Evolutionary conservation across 805 yeast species (phyloP).

Genomic region (Wickerhamiella spandovensis): DNA sequence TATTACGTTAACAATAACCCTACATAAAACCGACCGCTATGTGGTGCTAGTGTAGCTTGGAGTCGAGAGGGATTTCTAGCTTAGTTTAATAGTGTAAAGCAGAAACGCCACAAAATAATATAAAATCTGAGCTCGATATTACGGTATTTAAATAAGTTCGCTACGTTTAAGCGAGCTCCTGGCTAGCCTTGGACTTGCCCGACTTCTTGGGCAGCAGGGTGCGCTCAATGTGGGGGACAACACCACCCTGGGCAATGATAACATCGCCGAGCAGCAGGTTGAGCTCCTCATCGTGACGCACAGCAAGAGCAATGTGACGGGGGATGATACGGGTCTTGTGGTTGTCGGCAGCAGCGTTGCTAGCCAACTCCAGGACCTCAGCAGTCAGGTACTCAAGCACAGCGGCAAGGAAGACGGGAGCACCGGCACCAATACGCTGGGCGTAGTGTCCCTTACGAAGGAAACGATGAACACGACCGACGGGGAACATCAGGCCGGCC

Average conservation of each 20-base stretch:
- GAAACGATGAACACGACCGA: constrained; percentile 96
- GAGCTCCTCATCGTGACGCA: constrained; percentile 96
- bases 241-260: constrained; percentile 97
- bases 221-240: constrained; percentile 83
- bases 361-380: constrained; percentile 93
- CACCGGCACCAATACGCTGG: constrained; percentile 65
- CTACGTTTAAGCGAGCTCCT: constrained; percentile 20
- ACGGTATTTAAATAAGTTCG: constrained; percentile 3
- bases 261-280: constrained; percentile 79
- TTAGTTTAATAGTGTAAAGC: not conserved
- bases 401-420: constrained; percentile 92
- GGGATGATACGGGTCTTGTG: constrained; percentile 96
- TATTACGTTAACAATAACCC: not conserved
- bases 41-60: too few species aligned
- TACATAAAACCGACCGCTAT: not conserved
- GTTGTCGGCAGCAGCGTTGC: constrained; percentile 94
- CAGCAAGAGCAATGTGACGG: constrained; percentile 91
- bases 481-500: constrained; percentile 55
- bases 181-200: constrained; percentile 27
- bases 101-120: not conserved
- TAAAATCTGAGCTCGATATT: not conserved
- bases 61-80: too few species aligned
- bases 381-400: constrained; percentile 94
- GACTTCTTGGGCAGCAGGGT: constrained; percentile 54
- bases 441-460: constrained; percentile 71